phyloP scores from a whole-genome alignment of 2,329 filamentous ascomycete genomes.

The Nigrograna mackinnonii region DNA sequence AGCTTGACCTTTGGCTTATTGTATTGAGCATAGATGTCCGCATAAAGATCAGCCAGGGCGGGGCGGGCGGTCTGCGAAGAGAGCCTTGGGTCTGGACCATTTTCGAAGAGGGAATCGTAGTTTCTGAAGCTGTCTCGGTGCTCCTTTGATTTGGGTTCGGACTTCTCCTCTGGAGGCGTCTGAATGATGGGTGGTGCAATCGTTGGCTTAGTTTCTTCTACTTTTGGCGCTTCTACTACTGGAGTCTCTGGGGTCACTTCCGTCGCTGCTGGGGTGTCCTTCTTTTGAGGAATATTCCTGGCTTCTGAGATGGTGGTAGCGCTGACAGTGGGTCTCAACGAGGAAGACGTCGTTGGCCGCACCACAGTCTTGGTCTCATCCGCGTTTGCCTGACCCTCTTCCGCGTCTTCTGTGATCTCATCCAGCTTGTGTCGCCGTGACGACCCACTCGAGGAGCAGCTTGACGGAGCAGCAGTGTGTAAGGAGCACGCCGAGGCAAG shows the following conservation, averaged over 20 bases:
- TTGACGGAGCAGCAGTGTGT: conserved; percentile 84
- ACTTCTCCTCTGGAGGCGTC: conserved; percentile 21
- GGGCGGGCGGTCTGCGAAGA: conserved; percentile 47
- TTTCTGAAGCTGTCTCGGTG: conserved; percentile 31
- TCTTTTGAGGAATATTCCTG: conserved; percentile 4
- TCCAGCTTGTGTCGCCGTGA: conserved; percentile 76
- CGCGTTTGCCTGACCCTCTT: conserved; percentile 61
- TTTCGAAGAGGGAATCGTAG: conserved; percentile 38
- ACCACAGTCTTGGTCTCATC: conserved; percentile 17
- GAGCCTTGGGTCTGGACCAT: conserved; percentile 46
- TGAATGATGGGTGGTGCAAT: conserved; percentile 25
- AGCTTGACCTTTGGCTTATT: conserved; percentile 90
- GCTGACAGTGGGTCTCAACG: conserved; percentile 25
- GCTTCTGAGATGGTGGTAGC: conserved; percentile 13
- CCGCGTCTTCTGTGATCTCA: conserved; percentile 92
- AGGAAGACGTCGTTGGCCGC: conserved; percentile 24
- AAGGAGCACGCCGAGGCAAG: conserved; percentile 87
- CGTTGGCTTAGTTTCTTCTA: conserved; percentile 4
- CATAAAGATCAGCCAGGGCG: conserved; percentile 45
- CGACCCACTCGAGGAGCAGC: conserved; percentile 82
- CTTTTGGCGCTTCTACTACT: neutral
- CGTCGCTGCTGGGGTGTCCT: conserved; percentile 1
- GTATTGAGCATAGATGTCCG: conserved; percentile 52
- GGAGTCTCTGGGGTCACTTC: conserved; percentile 3
- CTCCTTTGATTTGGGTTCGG: conserved; percentile 9